These are phyloP conservation scores for Candida mattraensis DNA, from an alignment of 805 yeast genomes.

Conservation along the genomic window DNA sequence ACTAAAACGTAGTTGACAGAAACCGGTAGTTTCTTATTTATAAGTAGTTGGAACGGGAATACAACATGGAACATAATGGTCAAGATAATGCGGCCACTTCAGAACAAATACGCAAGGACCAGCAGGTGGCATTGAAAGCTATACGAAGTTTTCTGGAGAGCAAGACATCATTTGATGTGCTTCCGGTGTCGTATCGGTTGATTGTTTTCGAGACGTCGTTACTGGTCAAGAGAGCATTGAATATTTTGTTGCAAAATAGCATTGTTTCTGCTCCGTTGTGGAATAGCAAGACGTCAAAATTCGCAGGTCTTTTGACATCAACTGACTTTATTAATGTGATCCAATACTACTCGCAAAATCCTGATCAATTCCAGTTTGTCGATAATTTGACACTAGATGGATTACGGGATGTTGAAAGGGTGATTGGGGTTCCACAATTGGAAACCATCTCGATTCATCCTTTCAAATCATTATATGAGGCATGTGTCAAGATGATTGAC, in stretches of 20 bases:
- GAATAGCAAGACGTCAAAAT: slow-evolving; percentile 85
- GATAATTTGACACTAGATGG: slow-evolving; percentile 86
- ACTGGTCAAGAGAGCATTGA: slow-evolving; percentile 84
- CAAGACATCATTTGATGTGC: slow-evolving; percentile 93
- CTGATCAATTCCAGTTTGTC: slow-evolving; percentile 84
- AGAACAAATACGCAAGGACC: slow-evolving; percentile 51
- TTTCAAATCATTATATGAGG: slow-evolving; percentile 82
- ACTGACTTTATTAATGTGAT: slow-evolving; percentile 93
- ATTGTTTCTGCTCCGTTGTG: slow-evolving; percentile 96
- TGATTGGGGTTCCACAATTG: slow-evolving; percentile 80
- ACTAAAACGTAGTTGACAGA: too few species aligned
- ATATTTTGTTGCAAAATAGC: slow-evolving; percentile 86
- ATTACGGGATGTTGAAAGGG: slow-evolving; percentile 79
- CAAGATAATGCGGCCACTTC: slow-evolving; percentile 12
- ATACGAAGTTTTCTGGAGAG: slow-evolving; percentile 82
- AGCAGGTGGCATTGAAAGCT: slow-evolving; percentile 73
- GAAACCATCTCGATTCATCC: slow-evolving; percentile 92
- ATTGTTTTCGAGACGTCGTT: slow-evolving; percentile 92
- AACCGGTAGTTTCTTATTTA: too few species aligned
- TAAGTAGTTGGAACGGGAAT: too few species aligned
- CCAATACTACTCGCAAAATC: slow-evolving; percentile 86
- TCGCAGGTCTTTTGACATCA: slow-evolving; percentile 92
- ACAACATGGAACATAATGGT: slow-evolving; percentile 6
- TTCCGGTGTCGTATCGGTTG: slow-evolving; percentile 91
- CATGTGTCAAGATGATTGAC: slow-evolving; percentile 87